Evolutionary conservation across 2,329 filamentous ascomycete species (phyloP).

Genomic region (Xylaria sp.): DNA sequence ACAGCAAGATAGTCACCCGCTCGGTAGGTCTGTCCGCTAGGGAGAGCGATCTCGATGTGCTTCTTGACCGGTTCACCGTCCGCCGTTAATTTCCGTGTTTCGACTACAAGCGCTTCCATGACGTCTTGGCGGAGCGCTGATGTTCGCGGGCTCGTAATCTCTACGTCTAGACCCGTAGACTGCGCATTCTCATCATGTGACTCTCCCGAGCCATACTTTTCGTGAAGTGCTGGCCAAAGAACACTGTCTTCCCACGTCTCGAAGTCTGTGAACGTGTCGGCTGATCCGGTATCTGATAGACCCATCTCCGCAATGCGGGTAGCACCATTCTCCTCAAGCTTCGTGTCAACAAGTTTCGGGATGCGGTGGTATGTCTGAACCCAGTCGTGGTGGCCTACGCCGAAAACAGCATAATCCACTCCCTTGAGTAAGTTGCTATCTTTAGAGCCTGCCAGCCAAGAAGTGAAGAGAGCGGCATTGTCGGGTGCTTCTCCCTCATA

Average conservation of each 20-base stretch:
- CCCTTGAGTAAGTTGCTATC: conserved; percentile 56
- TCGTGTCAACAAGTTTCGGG: conserved; percentile 57
- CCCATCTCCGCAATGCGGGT: conserved; percentile 54
- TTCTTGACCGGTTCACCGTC: conserved; percentile 62
- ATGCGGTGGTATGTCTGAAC: conserved; percentile 61
- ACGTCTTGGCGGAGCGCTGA: conserved; percentile 68
- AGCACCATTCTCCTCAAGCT: conserved; percentile 54
- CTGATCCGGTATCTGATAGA: conserved; percentile 57
- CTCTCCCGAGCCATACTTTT: conserved; percentile 39
- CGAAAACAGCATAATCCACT: conserved; percentile 72
- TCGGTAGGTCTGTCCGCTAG: conserved; percentile 68
- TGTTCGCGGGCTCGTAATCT: conserved; percentile 59
- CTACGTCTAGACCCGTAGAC: conserved; percentile 48
- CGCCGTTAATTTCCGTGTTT: conserved; percentile 57
- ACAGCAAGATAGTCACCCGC: conserved; percentile 80
- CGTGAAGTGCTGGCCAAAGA: conserved; percentile 57
- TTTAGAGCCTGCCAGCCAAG: conserved; percentile 65
- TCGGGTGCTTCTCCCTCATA: conserved; percentile 79
- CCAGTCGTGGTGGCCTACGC: conserved; percentile 63
- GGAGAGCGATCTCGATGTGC: conserved; percentile 71
- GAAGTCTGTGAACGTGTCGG: conserved; percentile 62
- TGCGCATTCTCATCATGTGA: conserved; percentile 27
- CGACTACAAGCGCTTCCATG: conserved; percentile 63
- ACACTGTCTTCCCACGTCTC: conserved; percentile 62
- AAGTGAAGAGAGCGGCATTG: conserved; percentile 71